Evolutionary conservation across 306 rosid species (phyloP), one percentile per base, ranked within the genome.

Genomic region (Cicer yamashitae): DNA sequence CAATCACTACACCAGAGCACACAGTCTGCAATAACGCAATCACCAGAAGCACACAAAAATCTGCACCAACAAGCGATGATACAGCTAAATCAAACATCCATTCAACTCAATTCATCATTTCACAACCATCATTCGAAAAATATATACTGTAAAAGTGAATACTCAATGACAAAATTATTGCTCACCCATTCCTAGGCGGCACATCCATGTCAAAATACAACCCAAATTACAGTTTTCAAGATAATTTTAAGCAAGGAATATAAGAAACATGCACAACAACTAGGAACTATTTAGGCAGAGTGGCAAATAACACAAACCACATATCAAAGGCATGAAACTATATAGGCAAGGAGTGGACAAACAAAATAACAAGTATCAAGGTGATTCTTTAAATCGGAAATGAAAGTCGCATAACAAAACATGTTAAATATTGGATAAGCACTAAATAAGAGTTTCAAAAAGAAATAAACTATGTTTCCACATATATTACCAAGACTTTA

Each of bases 41-140:
- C 98, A 87, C 94, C 91, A 90, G 96, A 94, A 90, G 88, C 89
- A 90, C 86, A 93, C 70, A 94, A 94, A 91, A 91, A 94, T 91
- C 96, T 83, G 91, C 89, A 84, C 90, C 93, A 94, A 94, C 87
- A 91, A 87, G 88, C 89, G 78, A 75, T 85, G 89, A 87, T 74
- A 88, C 78, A 94, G 96, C 94, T 88, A 94, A 94, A 91, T 90
- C 91, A 94, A 89, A 91, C 84, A 94, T 76, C 83, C 91, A 94
- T 85, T 82, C 82, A 90, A 81, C 97, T 88, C 89, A 93, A 91
- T 84, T 79, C 90, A 90, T 91, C 91, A 81, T 81, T 86, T 84
- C 69, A 83, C 86, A 73, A 71, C 78, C 78, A 84, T 63, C 93
- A 80, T 18, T 70, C 75, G 74, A 78, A 67, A 80, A 51, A 76